Percentiles rank a stretch among this genome's conserved stretches.
Evolutionary conservation across 176 grass and related monocot species (phyloP).

Genomic region (Hyparrhenia diplandra): DNA sequence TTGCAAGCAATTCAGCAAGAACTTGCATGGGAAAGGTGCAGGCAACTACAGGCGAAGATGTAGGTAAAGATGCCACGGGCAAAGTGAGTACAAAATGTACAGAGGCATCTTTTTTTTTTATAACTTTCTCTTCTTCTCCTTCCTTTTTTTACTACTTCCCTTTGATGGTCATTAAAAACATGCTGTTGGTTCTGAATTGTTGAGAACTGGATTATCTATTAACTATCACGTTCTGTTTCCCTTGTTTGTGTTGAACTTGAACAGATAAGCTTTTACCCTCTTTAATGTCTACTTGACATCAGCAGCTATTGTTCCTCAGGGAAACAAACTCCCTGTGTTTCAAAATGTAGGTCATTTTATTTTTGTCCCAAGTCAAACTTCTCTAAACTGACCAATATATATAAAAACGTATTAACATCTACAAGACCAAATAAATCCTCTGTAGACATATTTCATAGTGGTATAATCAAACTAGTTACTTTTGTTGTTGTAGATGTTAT

Average conservation of each 20-base stretch:
- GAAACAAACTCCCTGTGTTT: neutral
- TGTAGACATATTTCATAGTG: neutral
- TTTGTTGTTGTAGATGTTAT: neutral
- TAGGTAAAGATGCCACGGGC: slow-evolving; percentile 50
- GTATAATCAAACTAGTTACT: neutral
- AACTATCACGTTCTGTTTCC: neutral
- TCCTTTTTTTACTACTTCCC: neutral
- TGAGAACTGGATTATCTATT: neutral
- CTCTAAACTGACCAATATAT: neutral
- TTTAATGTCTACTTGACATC: neutral
- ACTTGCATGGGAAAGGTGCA: slow-evolving; percentile 89
- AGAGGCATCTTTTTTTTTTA: neutral
- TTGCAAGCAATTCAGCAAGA: slow-evolving; percentile 74
- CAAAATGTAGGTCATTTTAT: neutral
- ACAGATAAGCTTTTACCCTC: neutral
- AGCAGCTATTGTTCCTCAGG: neutral
- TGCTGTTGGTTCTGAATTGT: neutral
- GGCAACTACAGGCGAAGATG: slow-evolving; percentile 94
- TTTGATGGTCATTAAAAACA: neutral
- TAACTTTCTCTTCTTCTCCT: neutral
- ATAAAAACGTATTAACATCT: neutral
- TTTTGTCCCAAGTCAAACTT: neutral
- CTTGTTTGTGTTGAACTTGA: neutral
- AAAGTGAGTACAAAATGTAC: slow-evolving; percentile 57
- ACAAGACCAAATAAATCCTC: neutral